Conservation (phyloP, 345 rosid genomes). For the Euclidium syriacum region DNA sequence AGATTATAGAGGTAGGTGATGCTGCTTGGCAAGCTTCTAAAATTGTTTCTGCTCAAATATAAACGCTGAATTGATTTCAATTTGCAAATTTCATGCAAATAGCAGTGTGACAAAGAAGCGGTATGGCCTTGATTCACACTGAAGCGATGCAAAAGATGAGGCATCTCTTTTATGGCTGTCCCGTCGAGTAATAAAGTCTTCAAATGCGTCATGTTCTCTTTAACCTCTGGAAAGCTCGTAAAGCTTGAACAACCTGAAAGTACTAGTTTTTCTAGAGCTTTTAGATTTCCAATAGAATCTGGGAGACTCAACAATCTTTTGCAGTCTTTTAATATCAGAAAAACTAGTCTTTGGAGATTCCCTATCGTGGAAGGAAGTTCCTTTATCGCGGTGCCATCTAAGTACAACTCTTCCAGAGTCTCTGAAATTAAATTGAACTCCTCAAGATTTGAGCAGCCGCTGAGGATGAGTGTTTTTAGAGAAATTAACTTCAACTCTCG, state of each 20-base stretch:
- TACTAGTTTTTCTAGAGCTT: conserved; percentile 7
- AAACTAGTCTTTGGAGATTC: neutral
- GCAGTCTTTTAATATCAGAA: conserved; percentile 3
- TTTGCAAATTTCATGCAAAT: neutral
- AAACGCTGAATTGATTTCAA: conserved; percentile 15
- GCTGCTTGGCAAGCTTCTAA: neutral
- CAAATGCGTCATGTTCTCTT: neutral
- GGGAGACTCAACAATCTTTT: neutral
- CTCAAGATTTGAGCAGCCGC: conserved; percentile 17
- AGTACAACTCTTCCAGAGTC: neutral
- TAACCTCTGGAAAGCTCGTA: neutral
- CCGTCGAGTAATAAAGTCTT: conserved; percentile 21
- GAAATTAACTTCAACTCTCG: neutral
- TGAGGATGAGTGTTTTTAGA: conserved; percentile 10
- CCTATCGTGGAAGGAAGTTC: neutral
- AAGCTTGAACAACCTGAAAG: conserved; percentile 12
- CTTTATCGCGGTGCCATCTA: conserved; percentile 17
- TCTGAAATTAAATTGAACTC: neutral
- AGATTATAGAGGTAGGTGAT: conserved; percentile 10
- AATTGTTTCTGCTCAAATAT: neutral
- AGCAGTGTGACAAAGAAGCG: neutral
- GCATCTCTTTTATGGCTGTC: neutral
- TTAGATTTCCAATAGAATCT: neutral
- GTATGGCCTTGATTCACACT: neutral
- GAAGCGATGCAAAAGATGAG: neutral